Conservation (phyloP, 2,329 filamentous ascomycete species). For the Teratosphaeria nubilosa region DNA sequence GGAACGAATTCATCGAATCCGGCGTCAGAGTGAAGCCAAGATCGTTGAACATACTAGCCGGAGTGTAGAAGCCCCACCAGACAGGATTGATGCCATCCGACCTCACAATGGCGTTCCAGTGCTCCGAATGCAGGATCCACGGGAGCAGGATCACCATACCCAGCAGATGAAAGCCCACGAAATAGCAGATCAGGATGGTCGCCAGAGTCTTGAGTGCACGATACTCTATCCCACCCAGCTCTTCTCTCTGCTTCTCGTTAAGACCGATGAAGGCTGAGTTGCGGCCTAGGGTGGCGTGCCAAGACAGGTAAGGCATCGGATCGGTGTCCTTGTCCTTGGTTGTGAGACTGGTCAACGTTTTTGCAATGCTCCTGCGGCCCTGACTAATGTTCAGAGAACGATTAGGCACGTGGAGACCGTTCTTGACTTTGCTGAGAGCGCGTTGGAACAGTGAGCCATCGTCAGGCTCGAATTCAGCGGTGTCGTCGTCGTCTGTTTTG, state of each 20-base stretch:
- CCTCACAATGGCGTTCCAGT: conserved; percentile 58
- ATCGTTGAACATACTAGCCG: conserved; percentile 85
- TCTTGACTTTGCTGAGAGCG: conserved; percentile 7
- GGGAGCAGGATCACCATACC: conserved; percentile 62
- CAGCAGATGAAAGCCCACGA: conserved; percentile 67
- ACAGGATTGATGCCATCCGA: conserved; percentile 51
- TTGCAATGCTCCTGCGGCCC: conserved; percentile 22
- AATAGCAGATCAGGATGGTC: conserved; percentile 65
- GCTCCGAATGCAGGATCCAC: conserved; percentile 60
- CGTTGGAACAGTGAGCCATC: conserved; percentile 1
- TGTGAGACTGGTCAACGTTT: conserved; percentile 50
- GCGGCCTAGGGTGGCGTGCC: conserved; percentile 80
- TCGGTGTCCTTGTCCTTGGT: conserved; percentile 41
- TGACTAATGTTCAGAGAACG: neutral
- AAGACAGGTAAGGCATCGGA: conserved; percentile 82
- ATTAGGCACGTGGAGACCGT: conserved; percentile 1
- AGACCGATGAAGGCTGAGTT: conserved; percentile 89
- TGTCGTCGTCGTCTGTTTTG: conserved; percentile 8
- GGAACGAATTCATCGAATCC: conserved; percentile 88
- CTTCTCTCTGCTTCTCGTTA: conserved; percentile 81
- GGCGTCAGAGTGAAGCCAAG: conserved; percentile 87
- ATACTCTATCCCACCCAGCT: conserved; percentile 94
- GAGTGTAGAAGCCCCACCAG: conserved; percentile 90
- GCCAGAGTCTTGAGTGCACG: conserved; percentile 77
- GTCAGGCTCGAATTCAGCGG: conserved; percentile 3